Conservation (phyloP, 2,329 filamentous ascomycete species). For the Exophiala xenobiotica region DNA sequence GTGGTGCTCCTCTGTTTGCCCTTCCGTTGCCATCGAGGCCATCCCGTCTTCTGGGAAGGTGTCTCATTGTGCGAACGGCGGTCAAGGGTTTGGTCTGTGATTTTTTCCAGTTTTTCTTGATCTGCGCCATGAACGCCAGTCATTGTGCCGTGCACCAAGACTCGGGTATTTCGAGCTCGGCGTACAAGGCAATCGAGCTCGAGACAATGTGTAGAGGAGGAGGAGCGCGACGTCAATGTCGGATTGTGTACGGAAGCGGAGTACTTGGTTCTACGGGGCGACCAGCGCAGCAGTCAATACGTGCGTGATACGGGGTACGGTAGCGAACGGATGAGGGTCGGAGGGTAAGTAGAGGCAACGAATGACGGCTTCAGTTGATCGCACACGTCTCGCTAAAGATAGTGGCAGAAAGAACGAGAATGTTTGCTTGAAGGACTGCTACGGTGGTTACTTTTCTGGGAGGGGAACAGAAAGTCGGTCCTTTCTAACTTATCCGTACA, state of each 20-base stretch:
- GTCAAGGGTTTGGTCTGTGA: constrained; percentile 3
- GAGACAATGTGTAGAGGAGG: not conserved
- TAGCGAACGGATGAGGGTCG: constrained; percentile 2
- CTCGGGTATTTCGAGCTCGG: not conserved
- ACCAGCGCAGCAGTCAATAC: constrained; percentile 25
- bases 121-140: constrained; percentile 9
- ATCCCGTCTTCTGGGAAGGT: constrained; percentile 31
- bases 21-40: constrained; percentile 29
- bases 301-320: not conserved
- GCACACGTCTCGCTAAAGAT: constrained; percentile 26
- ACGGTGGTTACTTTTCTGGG: not conserved
- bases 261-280: constrained; percentile 9
- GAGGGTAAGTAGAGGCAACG: constrained; percentile 12
- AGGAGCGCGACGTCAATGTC: constrained; percentile 3
- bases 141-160: constrained; percentile 9
- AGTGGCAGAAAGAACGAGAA: constrained; percentile 12
- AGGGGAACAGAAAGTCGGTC: not conserved
- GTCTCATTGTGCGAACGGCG: constrained; percentile 25
- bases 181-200: constrained; percentile 5
- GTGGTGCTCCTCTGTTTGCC: constrained; percentile 31
- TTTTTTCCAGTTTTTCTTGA: constrained; percentile 23
- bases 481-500: not conserved
- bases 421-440: constrained; percentile 1
- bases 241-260: constrained; percentile 1
- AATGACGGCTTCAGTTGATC: constrained; percentile 20